Percentiles rank a stretch among this genome's conserved stretches.
phyloP scores from a whole-genome alignment of 2,329 filamentous ascomycete genomes.

The Trichocomaceae sp. region DNA sequence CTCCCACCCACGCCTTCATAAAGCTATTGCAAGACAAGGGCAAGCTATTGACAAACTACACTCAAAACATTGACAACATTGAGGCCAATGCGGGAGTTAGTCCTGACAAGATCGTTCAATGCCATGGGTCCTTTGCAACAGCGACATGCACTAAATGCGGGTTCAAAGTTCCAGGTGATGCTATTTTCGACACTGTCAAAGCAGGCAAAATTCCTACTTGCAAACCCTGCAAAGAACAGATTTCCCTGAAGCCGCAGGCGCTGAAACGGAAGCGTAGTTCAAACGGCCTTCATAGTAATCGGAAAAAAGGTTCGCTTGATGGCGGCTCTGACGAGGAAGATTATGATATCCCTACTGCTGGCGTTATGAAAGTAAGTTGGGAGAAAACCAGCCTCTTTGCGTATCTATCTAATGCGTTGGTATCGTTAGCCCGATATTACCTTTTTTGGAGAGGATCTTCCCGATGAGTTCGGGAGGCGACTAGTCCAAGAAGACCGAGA shows the following conservation, averaged over 20 bases:
- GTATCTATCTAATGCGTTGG: neutral
- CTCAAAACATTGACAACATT: conserved; percentile 97
- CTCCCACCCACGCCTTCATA: conserved; percentile 92
- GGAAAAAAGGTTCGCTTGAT: conserved; percentile 50
- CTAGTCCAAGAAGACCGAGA: conserved; percentile 76
- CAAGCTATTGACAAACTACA: conserved; percentile 93
- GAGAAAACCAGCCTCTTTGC: neutral
- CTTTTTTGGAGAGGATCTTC: conserved; percentile 90
- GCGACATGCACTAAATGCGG: conserved; percentile 82
- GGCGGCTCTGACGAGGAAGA: conserved; percentile 54
- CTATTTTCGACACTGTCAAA: conserved; percentile 72
- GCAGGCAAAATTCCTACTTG: conserved; percentile 72
- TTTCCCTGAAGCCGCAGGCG: conserved; percentile 43
- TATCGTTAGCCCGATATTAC: conserved; percentile 74
- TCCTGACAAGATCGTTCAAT: conserved; percentile 80
- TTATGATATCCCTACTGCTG: conserved; percentile 60
- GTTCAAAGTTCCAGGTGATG: conserved; percentile 64
- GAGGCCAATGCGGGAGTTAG: conserved; percentile 79
- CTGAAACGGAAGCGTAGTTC: conserved; percentile 49
- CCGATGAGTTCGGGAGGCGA: conserved; percentile 72
- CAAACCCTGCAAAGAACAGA: conserved; percentile 56
- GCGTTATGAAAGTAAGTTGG: conserved; percentile 64
- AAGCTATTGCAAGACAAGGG: conserved; percentile 76
- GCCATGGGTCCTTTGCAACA: conserved; percentile 91
- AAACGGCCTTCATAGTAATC: conserved; percentile 43